Percentiles rank a stretch among this genome's conserved stretches.
phyloP scores from a whole-genome alignment of 108 stramenopile genomes.

The Fistulifera solaris region DNA sequence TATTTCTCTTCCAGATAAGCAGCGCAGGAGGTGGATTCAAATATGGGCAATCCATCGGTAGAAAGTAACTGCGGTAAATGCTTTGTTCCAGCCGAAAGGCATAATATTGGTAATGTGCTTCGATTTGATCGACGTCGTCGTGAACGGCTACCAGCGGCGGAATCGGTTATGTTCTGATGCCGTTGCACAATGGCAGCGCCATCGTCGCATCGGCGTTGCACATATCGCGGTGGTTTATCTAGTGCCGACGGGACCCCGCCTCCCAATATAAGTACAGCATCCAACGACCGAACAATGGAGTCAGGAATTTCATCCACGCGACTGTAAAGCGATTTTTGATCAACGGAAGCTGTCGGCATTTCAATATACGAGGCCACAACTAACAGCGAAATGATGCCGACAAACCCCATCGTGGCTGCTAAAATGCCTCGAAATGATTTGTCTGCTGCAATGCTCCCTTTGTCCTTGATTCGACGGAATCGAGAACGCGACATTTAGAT shows the following conservation, averaged over 20 bases:
- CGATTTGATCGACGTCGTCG: not conserved
- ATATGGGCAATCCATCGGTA: slow-evolving; percentile 64
- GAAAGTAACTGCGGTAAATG: slow-evolving; percentile 66
- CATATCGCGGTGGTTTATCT: slow-evolving; percentile 56
- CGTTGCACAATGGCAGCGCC: slow-evolving; percentile 26
- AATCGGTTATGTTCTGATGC: not conserved
- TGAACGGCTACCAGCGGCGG: not conserved
- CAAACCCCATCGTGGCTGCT: slow-evolving; percentile 4
- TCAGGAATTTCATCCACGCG: slow-evolving; percentile 15
- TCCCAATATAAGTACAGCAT: slow-evolving; percentile 70
- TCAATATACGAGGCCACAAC: not conserved
- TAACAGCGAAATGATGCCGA: slow-evolving; percentile 1
- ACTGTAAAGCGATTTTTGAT: not conserved
- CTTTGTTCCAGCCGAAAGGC: slow-evolving; percentile 77
- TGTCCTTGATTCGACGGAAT: no score
- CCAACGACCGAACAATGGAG: slow-evolving; percentile 29
- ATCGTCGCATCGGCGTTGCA: slow-evolving; percentile 48
- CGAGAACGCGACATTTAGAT: no score
- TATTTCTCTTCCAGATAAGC: slow-evolving; percentile 40
- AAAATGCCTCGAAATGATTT: not conserved
- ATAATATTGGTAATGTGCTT: slow-evolving; percentile 31
- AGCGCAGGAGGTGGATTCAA: slow-evolving; percentile 73
- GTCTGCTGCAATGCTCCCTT: no score
- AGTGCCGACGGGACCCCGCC: slow-evolving; percentile 63
- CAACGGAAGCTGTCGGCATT: not conserved